Evolutionary conservation across 108 stramenopile genomes (phyloP), one percentile per base, ranked within the genome.

Genomic region (Nannochloropsis oceanica): DNA sequence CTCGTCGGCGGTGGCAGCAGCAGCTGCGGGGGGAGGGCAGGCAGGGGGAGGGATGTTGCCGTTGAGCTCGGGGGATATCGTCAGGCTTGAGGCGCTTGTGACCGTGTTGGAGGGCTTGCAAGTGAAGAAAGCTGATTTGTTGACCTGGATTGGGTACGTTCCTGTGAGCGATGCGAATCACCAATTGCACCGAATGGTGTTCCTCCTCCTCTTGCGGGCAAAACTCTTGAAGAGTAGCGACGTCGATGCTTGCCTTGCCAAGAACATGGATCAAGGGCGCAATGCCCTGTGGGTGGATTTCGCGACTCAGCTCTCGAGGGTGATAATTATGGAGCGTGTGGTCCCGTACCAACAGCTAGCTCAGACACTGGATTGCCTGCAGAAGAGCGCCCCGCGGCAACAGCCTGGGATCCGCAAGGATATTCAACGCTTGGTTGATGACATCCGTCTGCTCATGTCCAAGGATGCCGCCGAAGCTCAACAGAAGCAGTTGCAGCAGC

Each of bases 131-230:
- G 90, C 92, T 82, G 95, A 96, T 82, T 88, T 98, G 46, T 94
- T 94, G 11, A 95, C 94, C 12, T 98, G 96, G 95, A 93, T 94
- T 12, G 95, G 94, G 0, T 96, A 94, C 80, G 96, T 96, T 7
- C 59, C 59, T 73, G 59, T 73, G n/a, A 73, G 59, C 59, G 79
- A 95, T 95, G 7, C 93, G 94, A 1, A 93, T 94, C 82, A 93
- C 93, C 26, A 96, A 96, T 59, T 82, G 44, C 96, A 98, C 89
- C 93, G 95, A 79, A 93, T 94, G 1, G 94, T 96, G 10, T 87
- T 97, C 50, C 86, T 96, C n/a, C 93, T 96, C 44, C 92, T 98
- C 11, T 90, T 96, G 24, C 91, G 96, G 27, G 93, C 93, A 83
- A 90, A 94, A 26, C 92, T 98, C 34, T n/a, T 89, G 34, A 87